Evolutionary conservation across 2,329 filamentous ascomycete genomes (phyloP), one percentile per base, ranked within the genome.

Genomic region (Trichocomaceae sp.): DNA sequence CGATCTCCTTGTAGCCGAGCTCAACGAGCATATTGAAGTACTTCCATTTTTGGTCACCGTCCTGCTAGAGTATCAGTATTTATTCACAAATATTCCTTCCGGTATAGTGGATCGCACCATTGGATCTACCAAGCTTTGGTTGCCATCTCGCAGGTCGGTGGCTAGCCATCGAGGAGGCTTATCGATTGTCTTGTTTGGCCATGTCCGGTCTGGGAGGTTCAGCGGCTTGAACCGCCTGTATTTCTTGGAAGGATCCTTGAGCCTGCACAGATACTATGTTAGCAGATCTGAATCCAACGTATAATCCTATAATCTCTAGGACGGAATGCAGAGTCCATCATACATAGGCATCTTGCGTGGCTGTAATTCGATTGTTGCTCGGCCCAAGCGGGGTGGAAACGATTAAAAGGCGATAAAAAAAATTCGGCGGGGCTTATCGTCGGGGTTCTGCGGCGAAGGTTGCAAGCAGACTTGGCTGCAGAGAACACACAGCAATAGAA

Each of bases 1-100:
- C 92, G 61, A 97, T 96, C 75, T 97, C 92, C 76, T 96, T 97
- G 80, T 95, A 97, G 63, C 93, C 92, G 49, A 96, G 80, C 58
- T 92, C 84, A 65, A 86, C 83, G 52, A 97, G 83, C 90, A 95
- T 95, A 74, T 91, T 85, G 79, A 97, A 97, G 79, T 91, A 97
- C 58, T 80, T 79, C 83, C 87, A 93, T 76, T 97, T 97, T 78
- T 96, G 90, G 48, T 96, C 89, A 62, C 90, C 90, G 67, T 90
- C 93, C 89, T 93, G 64, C 47, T 19, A 23, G 17, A n/a, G 13
- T 13, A 31, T 56, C 47, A 56, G 45, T 44, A 52, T 12, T 10
- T 5, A 12, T 46, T 19, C n/a, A 12, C 8, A 51, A 56, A 49
- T 23, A 41, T 35, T 47, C 9, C 44, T 49, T 15, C 5, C 52